Conservation (phyloP, 768 basidiomycete species). For the Lentinula edodes region DNA sequence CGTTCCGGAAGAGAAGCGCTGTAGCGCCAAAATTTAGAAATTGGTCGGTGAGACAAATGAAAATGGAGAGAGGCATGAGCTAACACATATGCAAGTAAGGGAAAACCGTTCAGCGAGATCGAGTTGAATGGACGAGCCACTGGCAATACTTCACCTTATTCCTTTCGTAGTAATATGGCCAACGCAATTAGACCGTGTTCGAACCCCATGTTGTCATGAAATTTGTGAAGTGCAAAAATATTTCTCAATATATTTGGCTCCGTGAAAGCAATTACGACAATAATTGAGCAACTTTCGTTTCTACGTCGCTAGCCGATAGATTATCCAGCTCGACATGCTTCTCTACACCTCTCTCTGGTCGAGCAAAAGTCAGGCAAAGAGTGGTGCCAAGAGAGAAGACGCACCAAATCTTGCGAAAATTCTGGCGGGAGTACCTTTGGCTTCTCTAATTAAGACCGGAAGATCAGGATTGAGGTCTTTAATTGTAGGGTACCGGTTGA, state of each 20-base stretch:
- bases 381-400: slow-evolving; percentile 21
- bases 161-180: too few species aligned
- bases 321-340: slow-evolving; percentile 77
- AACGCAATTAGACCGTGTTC: too few species aligned
- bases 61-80: too few species aligned
- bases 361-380: slow-evolving; percentile 11
- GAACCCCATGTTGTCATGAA: too few species aligned
- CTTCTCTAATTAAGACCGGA: slow-evolving; percentile 80
- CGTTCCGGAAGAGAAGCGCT: too few species aligned
- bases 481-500: slow-evolving; percentile 65
- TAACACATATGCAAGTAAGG: too few species aligned
- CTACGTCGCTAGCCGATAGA: slow-evolving; percentile 66
- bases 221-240: neutral
- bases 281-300: slow-evolving; percentile 62
- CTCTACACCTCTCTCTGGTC: slow-evolving; percentile 75
- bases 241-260: neutral
- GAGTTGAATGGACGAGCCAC: too few species aligned
- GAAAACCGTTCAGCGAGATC: too few species aligned
- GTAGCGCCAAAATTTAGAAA: too few species aligned
- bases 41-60: too few species aligned
- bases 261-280: slow-evolving; percentile 26
- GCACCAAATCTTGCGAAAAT: slow-evolving; percentile 83
- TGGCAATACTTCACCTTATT: too few species aligned
- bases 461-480: slow-evolving; percentile 84
- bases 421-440: slow-evolving; percentile 72